Evolutionary conservation across 2,329 filamentous ascomycete genomes (phyloP), one percentile per base, ranked within the genome.

Genomic region (Amauroascus niger): DNA sequence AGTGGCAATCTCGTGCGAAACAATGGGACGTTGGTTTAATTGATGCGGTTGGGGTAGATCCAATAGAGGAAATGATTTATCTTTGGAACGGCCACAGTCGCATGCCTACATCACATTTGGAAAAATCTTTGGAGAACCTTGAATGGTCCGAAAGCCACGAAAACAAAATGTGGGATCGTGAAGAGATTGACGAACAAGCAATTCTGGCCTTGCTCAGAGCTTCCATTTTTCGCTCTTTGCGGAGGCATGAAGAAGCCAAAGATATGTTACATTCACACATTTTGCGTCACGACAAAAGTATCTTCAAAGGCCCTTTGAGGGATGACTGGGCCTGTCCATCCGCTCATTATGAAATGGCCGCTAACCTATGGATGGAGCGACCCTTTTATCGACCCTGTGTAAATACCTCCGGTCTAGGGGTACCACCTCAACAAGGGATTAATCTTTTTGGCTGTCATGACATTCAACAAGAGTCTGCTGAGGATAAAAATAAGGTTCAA

Each of bases 1-100:
- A 95, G 68, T 96, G 90, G 90, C 85, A 94, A 63, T 81, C 82
- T 28, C 78, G 88, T 20, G 82, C 86, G 3, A 84, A 83, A 63
- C 74, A 79, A 44, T 79, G 83, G 68, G 75, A 78, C 1, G 70
- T 88, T 30, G 79, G 84, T 46, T 74, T 96, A 2, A 79, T 86
- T 1, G 91, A 97, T 61, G 89, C 86, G 0, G 76, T 94, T 7
- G 89, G 89, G 0, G 77, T 87, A 2, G 86, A 83, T 56, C 93
- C 93, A 0, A 75, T 88, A 0, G 81, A 89, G 63, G 93, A 97
- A 72, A 95, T 97, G 86, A 83, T 86, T 11, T 95, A 91, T 67
- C 82, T 97, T 62, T 97, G 90, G 90, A 90, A 88, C 64, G 91
- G 90, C 0, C 82, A 81, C 61, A 91, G 87, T 69, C 82, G 88